Base-by-base conservation (phyloP, 2,329 filamentous ascomycete species). In the Pochonia chlamydosporia region DNA sequence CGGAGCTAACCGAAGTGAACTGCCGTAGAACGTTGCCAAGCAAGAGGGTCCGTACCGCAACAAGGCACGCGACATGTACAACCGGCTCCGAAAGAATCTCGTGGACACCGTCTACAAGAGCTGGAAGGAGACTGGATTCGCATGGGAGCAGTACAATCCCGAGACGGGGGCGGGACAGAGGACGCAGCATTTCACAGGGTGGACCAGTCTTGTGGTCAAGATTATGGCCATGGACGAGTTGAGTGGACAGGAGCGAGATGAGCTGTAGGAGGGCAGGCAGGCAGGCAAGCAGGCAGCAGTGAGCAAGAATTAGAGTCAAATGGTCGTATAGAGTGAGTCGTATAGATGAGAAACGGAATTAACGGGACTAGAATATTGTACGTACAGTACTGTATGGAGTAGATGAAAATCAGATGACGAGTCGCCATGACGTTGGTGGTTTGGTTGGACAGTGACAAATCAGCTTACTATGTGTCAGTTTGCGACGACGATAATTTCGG, bases 141-240 rank as follows among this genome's bases (percentile, higher is more conserved):
- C 92, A 0, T 99, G 92, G 92, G 93, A 99, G 69, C 93, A 99
- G 70, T 99, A 97, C 67, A 89, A 95, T 64, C 89, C 91, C 0
- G 89, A 96, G 58, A 95, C 89, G 3, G 93, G 93, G 40, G 79
- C 80, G 45, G 93, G 93, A n/a, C 92, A 97, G 73, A 79, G 93
- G 36, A 97, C 91, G 5, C 90, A 96, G 74, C 92, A 97, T 67
- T 99, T 99, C 64, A 96, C 93, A 0, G 93, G 93, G 43, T 99
- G 93, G 93, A 99, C 93, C n/a, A 96, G 89, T 64, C 73, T 97
- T 67, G 88, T 97, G 41, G 91, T 97, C 40, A 96, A 96, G 74
- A 89, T 99, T 56, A 96, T 97, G 90, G 82, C 82, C 40, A 92
- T 99, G 89, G 87, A 89, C 6, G 85, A 95, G 56, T 61, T 89